Conservation (phyloP, 768 basidiomycete species). For the Rhizopogon roseolus region DNA sequence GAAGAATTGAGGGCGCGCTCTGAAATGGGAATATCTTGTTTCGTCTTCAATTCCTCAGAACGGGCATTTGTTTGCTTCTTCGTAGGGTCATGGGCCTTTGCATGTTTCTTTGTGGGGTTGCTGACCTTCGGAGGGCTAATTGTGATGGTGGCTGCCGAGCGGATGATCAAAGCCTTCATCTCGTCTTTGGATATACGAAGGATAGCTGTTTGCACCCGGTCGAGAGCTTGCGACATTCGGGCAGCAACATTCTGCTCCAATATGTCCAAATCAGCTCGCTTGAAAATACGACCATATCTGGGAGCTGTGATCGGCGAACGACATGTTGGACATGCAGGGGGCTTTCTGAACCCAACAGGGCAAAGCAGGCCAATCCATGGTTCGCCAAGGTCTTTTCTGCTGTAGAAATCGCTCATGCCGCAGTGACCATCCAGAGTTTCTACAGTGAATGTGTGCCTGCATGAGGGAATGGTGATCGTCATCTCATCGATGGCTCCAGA, state of each 20-base stretch:
- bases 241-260: constrained; percentile 58
- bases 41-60: constrained; percentile 9
- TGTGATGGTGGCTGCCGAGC: constrained; percentile 7
- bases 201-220: constrained; percentile 22
- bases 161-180: constrained; percentile 12
- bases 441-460: constrained; percentile 64
- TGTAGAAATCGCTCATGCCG: constrained; percentile 48
- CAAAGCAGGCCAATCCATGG: constrained; percentile 40
- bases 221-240: constrained; percentile 44
- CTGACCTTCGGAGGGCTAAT: constrained; percentile 5
- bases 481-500: constrained; percentile 39
- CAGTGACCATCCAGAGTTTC: constrained; percentile 66
- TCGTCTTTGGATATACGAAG: constrained; percentile 19
- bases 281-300: constrained; percentile 58
- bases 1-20: constrained; percentile 24
- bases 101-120: constrained; percentile 2
- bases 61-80: constrained; percentile 10
- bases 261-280: constrained; percentile 60
- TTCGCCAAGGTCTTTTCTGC: constrained; percentile 24
- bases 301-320: constrained; percentile 49
- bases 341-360: constrained; percentile 33
- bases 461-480: constrained; percentile 56
- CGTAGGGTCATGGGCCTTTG: background rate
- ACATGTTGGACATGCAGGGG: constrained; percentile 61
- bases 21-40: constrained; percentile 17